Evolutionary conservation across 148 eudicot species (phyloP), one percentile per base, ranked within the genome.

Genomic region (Euryodendron excelsum): DNA sequence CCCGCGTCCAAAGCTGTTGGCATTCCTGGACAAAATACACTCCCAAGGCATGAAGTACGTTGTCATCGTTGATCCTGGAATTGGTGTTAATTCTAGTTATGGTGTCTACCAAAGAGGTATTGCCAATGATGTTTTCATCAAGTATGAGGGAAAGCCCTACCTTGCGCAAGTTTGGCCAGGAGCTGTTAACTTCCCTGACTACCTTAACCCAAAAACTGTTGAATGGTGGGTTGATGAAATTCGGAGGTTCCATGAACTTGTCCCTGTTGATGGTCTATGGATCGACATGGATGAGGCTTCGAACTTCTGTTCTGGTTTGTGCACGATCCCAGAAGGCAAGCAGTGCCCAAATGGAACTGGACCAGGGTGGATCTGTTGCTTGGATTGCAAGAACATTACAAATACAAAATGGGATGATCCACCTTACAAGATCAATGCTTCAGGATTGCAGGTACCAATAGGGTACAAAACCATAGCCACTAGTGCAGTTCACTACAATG

Each of bases 131-230:
- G 98, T 95, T 66, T 95, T 95, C 86, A 89, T 95, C 71, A 95
- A 95, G 82, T 95, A 95, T 50, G 80, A 85, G 12, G 97, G 97
- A 28, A 88, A 90, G 78, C 98, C 99, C 10, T 95, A 79, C 76
- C 74, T 95, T 31, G 99, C 97, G 52, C 98, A 95, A 81, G 99
- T 95, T 18, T 95, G 99, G 99, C 99, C 99, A 9, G 99, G 99
- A 18, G 92, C 99, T 2, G 98, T 95, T 28, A 84, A 95, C 84
- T 95, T 93, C 83, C 99, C 99, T 0, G 99, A 95, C 73, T 95
- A 83, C 81, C 91, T 95, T 28, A 95, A 95, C 84, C 98, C 99
- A 1, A 90, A 87, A 76, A 89, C 99, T 0, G 98, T 91, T 3
- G 86, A 85, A 1, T 95, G 99, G 99, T 95, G 99, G 99, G 90